These are phyloP conservation scores for Diaporthe longicolla DNA, from an alignment of 2,329 filamentous ascomycete genomes.

Conservation along the genomic window DNA sequence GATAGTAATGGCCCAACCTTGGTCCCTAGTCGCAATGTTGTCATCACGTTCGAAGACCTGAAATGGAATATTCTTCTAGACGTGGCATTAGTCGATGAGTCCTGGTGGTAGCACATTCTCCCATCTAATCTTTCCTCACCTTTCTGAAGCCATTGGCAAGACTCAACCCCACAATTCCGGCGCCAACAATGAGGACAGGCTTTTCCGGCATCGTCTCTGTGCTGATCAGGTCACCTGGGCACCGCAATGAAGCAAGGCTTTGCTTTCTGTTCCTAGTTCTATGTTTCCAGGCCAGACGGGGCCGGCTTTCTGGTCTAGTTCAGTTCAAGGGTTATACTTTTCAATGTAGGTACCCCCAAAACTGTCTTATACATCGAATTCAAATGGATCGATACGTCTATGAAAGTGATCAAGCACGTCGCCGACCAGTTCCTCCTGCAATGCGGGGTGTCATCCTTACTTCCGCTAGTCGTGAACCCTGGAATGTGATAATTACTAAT, in stretches of 20 bases:
- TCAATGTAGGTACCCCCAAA: neutral
- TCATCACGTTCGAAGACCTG: conserved; percentile 16
- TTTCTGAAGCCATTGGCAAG: conserved; percentile 56
- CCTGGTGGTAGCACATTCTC: neutral
- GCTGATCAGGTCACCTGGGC: neutral
- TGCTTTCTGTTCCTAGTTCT: neutral
- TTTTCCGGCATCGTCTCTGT: conserved; percentile 1
- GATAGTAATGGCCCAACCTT: conserved; percentile 73
- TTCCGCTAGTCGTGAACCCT: neutral
- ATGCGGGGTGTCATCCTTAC: conserved; percentile 16
- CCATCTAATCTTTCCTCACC: neutral
- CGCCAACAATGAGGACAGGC: conserved; percentile 55
- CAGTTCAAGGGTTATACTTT: neutral
- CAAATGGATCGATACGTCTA: neutral
- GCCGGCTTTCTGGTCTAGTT: neutral
- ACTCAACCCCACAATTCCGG: conserved; percentile 54
- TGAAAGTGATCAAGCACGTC: neutral
- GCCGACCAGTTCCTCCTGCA: neutral
- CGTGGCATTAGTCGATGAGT: neutral
- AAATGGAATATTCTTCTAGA: conserved; percentile 2
- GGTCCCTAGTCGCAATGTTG: conserved; percentile 41
- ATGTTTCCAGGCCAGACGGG: too few species aligned
- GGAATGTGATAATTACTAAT: neutral
- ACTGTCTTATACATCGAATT: neutral
- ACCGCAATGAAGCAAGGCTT: neutral